Evolutionary conservation across 148 eudicot genomes (phyloP).

Genomic region (Fagopyrum esculentum): DNA sequence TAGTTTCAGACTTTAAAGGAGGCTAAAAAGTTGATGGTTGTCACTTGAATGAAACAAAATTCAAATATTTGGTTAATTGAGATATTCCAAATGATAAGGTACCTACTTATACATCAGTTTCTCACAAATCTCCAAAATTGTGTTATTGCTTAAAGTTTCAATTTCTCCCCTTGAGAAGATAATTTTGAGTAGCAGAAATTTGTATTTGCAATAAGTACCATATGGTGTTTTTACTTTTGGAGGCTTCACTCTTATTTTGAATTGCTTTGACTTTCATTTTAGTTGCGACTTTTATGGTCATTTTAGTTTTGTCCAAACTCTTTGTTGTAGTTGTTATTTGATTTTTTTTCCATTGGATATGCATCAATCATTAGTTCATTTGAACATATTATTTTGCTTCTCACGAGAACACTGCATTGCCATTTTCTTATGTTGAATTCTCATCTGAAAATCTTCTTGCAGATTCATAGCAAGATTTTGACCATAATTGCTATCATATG

Average conservation of each 20-base stretch:
- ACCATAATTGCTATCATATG: conserved; percentile 70
- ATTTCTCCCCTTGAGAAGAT: not conserved
- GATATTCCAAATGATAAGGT: not conserved
- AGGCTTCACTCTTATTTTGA: not conserved
- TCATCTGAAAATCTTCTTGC: conserved; percentile 19
- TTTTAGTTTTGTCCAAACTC: not conserved
- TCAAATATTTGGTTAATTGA: not conserved
- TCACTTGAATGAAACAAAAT: not conserved
- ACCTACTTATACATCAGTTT: not conserved
- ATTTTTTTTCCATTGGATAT: not conserved
- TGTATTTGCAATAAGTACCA: not conserved
- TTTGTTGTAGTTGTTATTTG: not conserved
- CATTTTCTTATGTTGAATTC: not conserved
- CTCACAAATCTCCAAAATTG: conserved; percentile 1
- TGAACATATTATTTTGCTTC: not conserved
- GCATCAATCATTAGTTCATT: not conserved
- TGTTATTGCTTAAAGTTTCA: not conserved
- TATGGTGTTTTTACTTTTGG: not conserved
- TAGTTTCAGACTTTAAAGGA: not conserved
- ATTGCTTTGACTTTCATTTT: not conserved
- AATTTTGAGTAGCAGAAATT: not conserved
- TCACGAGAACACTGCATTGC: not conserved
- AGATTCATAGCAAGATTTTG: conserved; percentile 80
- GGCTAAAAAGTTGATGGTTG: not conserved
- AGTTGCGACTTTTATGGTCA: not conserved